Conservation (phyloP, 768 basidiomycete genomes). For the Naganishia kalamii region DNA sequence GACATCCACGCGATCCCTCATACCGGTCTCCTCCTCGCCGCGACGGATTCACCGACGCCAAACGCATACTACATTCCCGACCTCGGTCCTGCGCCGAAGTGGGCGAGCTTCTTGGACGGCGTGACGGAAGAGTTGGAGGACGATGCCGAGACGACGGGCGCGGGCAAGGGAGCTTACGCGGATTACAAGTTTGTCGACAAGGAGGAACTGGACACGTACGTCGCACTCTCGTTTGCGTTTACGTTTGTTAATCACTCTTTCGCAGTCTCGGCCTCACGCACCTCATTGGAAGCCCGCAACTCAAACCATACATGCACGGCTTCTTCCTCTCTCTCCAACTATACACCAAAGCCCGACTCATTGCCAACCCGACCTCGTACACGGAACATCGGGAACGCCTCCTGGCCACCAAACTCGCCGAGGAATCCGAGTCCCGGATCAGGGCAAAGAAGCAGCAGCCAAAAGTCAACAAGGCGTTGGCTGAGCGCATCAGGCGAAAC, state of each 20-base stretch:
- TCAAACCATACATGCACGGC: slow-evolving; percentile 99
- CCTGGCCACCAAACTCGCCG: slow-evolving; percentile 81
- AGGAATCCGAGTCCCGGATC: slow-evolving; percentile 87
- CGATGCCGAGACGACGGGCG: slow-evolving; percentile 56
- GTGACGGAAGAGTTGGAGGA: slow-evolving; percentile 95
- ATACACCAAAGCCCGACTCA: slow-evolving; percentile 89
- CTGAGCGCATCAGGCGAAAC: slow-evolving; percentile 65
- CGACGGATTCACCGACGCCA: slow-evolving; percentile 96
- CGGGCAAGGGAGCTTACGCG: slow-evolving; percentile 60
- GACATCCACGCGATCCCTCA: slow-evolving; percentile 82
- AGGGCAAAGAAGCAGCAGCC: slow-evolving; percentile 66
- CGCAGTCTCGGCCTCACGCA: slow-evolving; percentile 74
- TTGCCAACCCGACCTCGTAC: slow-evolving; percentile 93
- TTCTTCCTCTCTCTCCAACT: slow-evolving; percentile 94
- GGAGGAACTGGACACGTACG: slow-evolving; percentile 65
- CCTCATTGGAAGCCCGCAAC: slow-evolving; percentile 84
- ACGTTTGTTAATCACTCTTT: background rate
- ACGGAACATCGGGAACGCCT: slow-evolving; percentile 85
- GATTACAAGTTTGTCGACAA: slow-evolving; percentile 97
- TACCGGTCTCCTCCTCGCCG: slow-evolving; percentile 80
- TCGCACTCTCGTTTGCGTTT: background rate
- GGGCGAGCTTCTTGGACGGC: slow-evolving; percentile 96
- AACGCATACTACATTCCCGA: slow-evolving; percentile 90
- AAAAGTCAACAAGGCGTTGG: slow-evolving; percentile 79
- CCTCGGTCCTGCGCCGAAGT: slow-evolving; percentile 89